Evolutionary conservation across 2,329 filamentous ascomycete species (phyloP).

Genomic region (Talaromyces sp.): DNA sequence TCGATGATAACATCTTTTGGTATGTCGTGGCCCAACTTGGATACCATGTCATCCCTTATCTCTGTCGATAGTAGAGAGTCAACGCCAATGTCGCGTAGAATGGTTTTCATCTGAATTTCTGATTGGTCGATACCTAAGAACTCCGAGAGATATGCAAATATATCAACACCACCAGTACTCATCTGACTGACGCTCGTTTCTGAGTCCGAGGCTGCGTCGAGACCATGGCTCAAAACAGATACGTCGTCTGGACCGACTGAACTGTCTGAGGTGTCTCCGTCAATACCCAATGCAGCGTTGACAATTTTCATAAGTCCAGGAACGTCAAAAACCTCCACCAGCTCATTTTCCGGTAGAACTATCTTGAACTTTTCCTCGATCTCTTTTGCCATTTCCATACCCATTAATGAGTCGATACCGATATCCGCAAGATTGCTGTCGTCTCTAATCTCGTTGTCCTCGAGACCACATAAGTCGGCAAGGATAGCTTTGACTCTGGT

Average conservation of each 20-base stretch:
- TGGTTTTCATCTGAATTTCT: neutral
- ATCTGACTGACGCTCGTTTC: neutral
- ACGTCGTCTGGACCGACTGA: neutral
- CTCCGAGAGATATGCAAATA: neutral
- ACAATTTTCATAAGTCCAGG: neutral
- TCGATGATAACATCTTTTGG: neutral
- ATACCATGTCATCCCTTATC: neutral
- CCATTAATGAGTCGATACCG: slow-evolving; percentile 49
- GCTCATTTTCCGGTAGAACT: slow-evolving; percentile 23
- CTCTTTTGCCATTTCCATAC: slow-evolving; percentile 47
- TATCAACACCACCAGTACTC: neutral
- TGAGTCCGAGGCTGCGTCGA: neutral
- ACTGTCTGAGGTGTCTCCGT: neutral
- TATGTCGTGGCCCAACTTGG: neutral
- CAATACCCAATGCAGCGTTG: neutral
- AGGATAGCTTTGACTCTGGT: neutral
- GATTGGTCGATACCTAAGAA: neutral
- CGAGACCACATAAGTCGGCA: neutral
- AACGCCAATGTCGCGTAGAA: neutral
- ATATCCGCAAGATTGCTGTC: slow-evolving; percentile 35
- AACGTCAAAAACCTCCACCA: neutral
- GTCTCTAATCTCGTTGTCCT: slow-evolving; percentile 33
- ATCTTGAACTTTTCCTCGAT: slow-evolving; percentile 32
- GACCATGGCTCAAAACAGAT: neutral
- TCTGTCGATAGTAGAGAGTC: neutral